phyloP scores from a whole-genome alignment of 805 yeast genomes.

The Teunomyces stri region DNA sequence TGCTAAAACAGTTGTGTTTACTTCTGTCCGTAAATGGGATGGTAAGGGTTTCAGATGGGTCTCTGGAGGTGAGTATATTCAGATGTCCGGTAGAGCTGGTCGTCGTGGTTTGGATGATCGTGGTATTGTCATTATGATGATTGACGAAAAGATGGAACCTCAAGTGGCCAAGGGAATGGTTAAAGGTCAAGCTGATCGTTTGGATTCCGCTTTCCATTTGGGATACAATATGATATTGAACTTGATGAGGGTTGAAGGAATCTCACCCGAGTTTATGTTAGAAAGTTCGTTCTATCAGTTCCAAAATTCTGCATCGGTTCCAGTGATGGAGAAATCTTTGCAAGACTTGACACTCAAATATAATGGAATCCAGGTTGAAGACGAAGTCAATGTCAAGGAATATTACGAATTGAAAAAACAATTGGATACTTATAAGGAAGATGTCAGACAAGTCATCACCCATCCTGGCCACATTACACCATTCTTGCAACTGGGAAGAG shows the following conservation, averaged over 20 bases:
- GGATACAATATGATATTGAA: slow-evolving; percentile 97
- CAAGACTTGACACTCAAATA: slow-evolving; percentile 50
- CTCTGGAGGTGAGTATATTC: slow-evolving; percentile 98
- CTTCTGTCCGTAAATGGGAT: slow-evolving; percentile 97
- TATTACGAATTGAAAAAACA: slow-evolving; percentile 80
- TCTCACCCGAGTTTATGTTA: slow-evolving; percentile 96
- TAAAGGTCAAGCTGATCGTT: slow-evolving; percentile 95
- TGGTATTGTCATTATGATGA: slow-evolving; percentile 99
- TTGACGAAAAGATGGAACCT: slow-evolving; percentile 99
- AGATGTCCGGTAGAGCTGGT: slow-evolving; percentile 99
- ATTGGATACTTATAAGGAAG: slow-evolving; percentile 65
- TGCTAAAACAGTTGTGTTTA: slow-evolving; percentile 97
- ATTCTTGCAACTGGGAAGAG: slow-evolving; percentile 86
- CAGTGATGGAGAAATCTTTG: slow-evolving; percentile 69
- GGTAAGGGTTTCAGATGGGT: slow-evolving; percentile 98
- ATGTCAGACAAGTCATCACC: slow-evolving; percentile 75
- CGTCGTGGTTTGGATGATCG: slow-evolving; percentile 99
- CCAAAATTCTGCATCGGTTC: slow-evolving; percentile 90
- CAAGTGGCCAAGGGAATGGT: slow-evolving; percentile 99
- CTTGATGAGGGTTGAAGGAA: slow-evolving; percentile 95
- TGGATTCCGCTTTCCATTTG: slow-evolving; percentile 95
- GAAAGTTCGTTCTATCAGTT: slow-evolving; percentile 93
- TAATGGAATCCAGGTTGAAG: slow-evolving; percentile 50
- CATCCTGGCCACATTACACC: slow-evolving; percentile 88
- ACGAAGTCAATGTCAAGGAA: slow-evolving; percentile 69